Evolutionary conservation across 768 basidiomycete genomes (phyloP), one percentile per base, ranked within the genome.

Genomic region (Tulasnella sp.): DNA sequence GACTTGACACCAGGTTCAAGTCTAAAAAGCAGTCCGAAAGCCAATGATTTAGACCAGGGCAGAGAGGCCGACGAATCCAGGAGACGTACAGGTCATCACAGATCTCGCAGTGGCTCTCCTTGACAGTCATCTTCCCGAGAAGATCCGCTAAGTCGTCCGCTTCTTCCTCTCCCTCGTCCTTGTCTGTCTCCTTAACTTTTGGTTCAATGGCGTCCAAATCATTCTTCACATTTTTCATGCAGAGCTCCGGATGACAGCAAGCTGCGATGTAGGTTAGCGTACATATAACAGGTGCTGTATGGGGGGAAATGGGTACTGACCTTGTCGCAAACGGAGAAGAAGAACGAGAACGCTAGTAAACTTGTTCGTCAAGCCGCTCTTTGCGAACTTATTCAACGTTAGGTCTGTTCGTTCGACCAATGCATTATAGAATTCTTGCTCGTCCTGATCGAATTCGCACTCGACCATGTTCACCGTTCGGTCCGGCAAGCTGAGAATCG

Each of bases 241-340:
- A 91, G 13, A 98, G 88, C 0, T 89, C 87, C 0, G 96, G 95
- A 82, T 98, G 96, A 81, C 95, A 93, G 83, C 96, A 98, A 0
- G 96, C 96, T 97, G 77, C 11, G 32, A 44, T 79, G 9, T 26
- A 61, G 23, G n/a, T 23, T 32, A 40, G 74, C 40, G 74, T 23
- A 37, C 73, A 2, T 69, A 57, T 4, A 29, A 20, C 2, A 4
- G n/a, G 42, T 26, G 42, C 39, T 23, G 32, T 16, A 46, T 6
- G 55, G 18, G 32, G 15, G 18, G 40, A 48, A 18, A 15, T 48
- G 5, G 11, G 18, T 32, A 83, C 87, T 39, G 79, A 92, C 96
- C 94, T 88, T 99, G 97, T 39, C 97, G 91, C 70, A 98, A 86
- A 40, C 97, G 89, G 71, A 98, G 87, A 79, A 93, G 87, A 42